Base-by-base conservation (phyloP, 2,329 filamentous ascomycete species). In the Cordyceps javanica region DNA sequence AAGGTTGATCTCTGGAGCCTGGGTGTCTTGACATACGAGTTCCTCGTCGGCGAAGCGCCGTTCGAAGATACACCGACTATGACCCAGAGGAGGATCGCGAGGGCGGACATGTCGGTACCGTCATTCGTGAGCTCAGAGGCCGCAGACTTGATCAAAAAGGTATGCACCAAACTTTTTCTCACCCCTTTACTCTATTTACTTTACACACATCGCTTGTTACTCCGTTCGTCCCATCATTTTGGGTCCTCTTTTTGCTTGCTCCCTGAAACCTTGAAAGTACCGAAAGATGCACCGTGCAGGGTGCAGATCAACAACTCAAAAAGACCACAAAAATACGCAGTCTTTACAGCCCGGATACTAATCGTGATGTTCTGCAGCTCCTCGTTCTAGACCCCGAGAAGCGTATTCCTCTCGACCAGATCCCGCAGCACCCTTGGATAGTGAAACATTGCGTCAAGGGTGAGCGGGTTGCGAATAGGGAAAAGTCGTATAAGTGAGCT, bases 1-100 rank as follows among this genome's bases (percentile, higher is more conserved):
- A 97, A 97, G 77, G 90, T 99, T 32, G 94, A 99, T 70, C 75
- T 97, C 61, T 99, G 94, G 94, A 94, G 90, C 69, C 77, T 99
- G 67, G 94, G 94, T 25, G 94, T 97, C 23, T 73, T 99, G 73
- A 96, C 89, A 2, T 99, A 97, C 67, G 94, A 99, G 74, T 99
- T 99, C 67, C 75, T 99, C 59, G 90, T 96, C 34, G 94, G 94
- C 60, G 91, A 97, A 76, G 94, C 94, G 16, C 94, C 94, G 0
- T 99, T 99, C 67, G 94, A 99, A 73, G 94, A 97, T 68, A 94
- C 90, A 2, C 90, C 90, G 5, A 84, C 93, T 61, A 96, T 96
- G 90, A 99, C 94, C 26, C 91, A 96, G 65, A 80, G 90, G 65
- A 86, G 92, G 67, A 99, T 99, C 71, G 84, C 87, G 5, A 80